Evolutionary conservation across 2,329 filamentous ascomycete genomes (phyloP), one percentile per base, ranked within the genome.

Genomic region (Aspergillus sp.): DNA sequence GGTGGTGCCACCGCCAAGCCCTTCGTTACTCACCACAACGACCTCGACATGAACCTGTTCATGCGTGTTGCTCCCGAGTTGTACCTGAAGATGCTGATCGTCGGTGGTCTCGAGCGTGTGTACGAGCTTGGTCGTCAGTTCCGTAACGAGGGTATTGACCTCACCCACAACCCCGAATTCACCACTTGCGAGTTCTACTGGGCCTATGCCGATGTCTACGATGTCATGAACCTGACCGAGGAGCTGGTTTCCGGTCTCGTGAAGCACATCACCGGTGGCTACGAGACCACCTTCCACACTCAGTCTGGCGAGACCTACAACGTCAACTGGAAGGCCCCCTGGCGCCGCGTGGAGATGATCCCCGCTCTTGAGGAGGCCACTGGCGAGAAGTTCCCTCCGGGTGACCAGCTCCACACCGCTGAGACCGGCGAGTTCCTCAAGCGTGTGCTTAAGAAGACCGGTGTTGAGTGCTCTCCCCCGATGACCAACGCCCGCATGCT

Each of bases 91-190:
- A 92, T 96, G 88, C 83, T 90, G 61, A 90, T 98, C 53, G 94
- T 99, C 32, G 96, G 96, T 72, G 95, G 94, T 61, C 84, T 98
- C 44, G 91, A 96, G 81, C 88, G 91, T 70, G 95, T 99, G 13
- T 99, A 96, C 79, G 95, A 99, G 77, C 87, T 99, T 64, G 95
- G 95, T 66, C 89, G 92, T 67, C 92, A 96, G 75, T 99, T 99
- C 86, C 84, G 95, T 71, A 99, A 99, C 73, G 93, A 96, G 78
- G 89, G 90, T 61, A 89, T 92, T 65, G 92, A 96, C 75, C 82
- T 95, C 54, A 99, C 95, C 7, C 95, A 99, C 83, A 99, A 98
- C 82, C 95, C 91, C 41, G 95, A 99, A 76, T 99, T 99, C 82
- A 99, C 95, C 47, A 96, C 92, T 25, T 91, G 92, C 77, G 95